Percentiles rank a stretch among this genome's conserved stretches.
Evolutionary conservation across 352 stramenopile genomes (phyloP).

Genomic region (Vaucheria bursata): DNA sequence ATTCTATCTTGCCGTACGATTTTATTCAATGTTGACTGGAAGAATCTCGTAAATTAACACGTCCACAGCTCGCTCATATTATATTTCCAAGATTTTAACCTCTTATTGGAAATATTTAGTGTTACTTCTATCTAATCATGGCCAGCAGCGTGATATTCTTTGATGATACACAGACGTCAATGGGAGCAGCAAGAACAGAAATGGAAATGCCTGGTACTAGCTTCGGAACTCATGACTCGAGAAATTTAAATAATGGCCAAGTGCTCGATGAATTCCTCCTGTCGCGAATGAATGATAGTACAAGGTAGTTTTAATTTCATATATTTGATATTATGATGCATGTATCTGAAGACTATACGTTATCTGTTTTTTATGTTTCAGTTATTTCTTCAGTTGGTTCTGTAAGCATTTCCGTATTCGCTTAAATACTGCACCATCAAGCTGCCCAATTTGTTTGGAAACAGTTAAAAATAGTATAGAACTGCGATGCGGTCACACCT

Average conservation of each 20-base stretch:
- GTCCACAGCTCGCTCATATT: no score
- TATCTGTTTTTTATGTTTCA: not conserved
- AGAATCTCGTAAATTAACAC: no score
- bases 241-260: not conserved
- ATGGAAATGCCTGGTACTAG: not conserved
- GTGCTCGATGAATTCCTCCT: not conserved
- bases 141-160: not conserved
- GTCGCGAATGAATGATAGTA: not conserved
- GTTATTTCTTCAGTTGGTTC: slow-evolving; percentile 49
- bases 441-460: slow-evolving; percentile 47
- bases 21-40: no score
- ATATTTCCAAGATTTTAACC: no score
- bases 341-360: no score
- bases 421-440: slow-evolving; percentile 12
- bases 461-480: slow-evolving; percentile 40
- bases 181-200: not conserved
- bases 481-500: slow-evolving; percentile 44
- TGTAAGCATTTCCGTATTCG: slow-evolving; percentile 44
- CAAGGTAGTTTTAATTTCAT: no score
- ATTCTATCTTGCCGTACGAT: no score
- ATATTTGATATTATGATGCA: no score
- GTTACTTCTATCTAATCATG: no score
- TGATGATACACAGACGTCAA: not conserved
- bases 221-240: no score
- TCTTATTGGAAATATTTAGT: no score